A percentile compares a stretch with the other conserved stretches of the same genome.
phyloP scores from a whole-genome alignment of 2,329 filamentous ascomycete species.

The Colletotrichum sp. region DNA sequence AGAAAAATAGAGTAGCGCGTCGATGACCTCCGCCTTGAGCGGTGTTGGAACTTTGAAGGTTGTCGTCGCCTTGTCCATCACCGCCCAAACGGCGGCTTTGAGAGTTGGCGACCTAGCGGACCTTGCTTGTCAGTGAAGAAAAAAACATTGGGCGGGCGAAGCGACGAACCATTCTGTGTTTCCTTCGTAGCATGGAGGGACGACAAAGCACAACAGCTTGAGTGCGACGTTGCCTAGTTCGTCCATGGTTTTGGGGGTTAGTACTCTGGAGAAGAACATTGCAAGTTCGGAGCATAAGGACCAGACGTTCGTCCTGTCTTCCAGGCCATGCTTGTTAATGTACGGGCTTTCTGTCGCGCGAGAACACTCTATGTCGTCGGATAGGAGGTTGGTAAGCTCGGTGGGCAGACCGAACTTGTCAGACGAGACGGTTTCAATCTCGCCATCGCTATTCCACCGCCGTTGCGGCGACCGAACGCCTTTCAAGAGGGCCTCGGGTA shows the following conservation, averaged over 20 bases:
- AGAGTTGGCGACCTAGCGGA: constrained; percentile 24
- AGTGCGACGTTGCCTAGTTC: constrained; percentile 25
- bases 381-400: constrained; percentile 24
- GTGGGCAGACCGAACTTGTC: constrained; percentile 26
- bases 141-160: fast-evolving
- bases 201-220: constrained; percentile 30
- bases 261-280: background rate
- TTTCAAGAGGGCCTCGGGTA: constrained; percentile 28
- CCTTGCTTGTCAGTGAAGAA: background rate
- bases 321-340: constrained; percentile 17
- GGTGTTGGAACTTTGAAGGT: constrained; percentile 20
- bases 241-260: constrained; percentile 19
- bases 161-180: constrained; percentile 30
- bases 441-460: constrained; percentile 28
- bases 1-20: constrained; percentile 33
- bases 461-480: constrained; percentile 23
- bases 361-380: constrained; percentile 12
- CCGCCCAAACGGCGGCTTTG: constrained; percentile 30
- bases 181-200: constrained; percentile 36
- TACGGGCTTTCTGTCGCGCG: constrained; percentile 13
- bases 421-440: constrained; percentile 27
- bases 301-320: constrained; percentile 23
- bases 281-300: constrained; percentile 23
- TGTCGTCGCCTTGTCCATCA: constrained; percentile 24
- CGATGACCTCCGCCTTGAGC: constrained; percentile 25